Evolutionary conservation across 2,329 filamentous ascomycete species (phyloP), one percentile per base, ranked within the genome.

Genomic region (Neonectria magnoliae): DNA sequence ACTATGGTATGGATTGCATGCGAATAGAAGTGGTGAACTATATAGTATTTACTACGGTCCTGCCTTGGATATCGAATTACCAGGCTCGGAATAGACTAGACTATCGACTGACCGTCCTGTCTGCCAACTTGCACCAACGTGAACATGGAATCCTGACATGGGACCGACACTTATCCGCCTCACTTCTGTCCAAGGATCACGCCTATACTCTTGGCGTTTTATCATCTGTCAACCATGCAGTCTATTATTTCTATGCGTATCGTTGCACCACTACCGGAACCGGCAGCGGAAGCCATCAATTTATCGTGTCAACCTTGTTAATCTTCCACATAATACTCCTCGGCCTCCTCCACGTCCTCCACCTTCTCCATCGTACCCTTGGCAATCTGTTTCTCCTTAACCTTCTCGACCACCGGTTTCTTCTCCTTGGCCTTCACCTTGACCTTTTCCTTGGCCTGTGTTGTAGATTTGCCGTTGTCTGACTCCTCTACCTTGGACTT

Each of bases 41-140:
- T 22, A 8, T 18, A 18, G 47, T 20, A 33, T 31, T 7, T 16
- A 38, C 22, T 42, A 41, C 44, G 29, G 14, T 20, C 7, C 29
- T 47, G 31, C 50, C 27, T 18, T 48, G 38, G n/a, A 18, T 45
- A 9, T 44, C 18, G 29, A 22, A 22, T 11, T 44, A 25, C 44
- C 27, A 14, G 52, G 18, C 45, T 25, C 25, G 13, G 27, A 41
- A 29, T 48, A 50, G 50, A 42, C 47, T 54, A 50, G 50, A 41
- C 45, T 54, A 41, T 48, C 41, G 50, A 54, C 50, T 54, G 41
- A 54, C 51, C 10, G 42, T 41, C 50, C 16, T 3, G 31, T 27
- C 31, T 10, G 14, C 25, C n/a, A 9, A 31, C 31, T 16, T 42
- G 51, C 51, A 56, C 51, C 33, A 8, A 11, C 2, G 9, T 54